A percentile compares a stretch with the other conserved stretches of the same genome.
phyloP scores from a whole-genome alignment of 2,329 filamentous ascomycete species.

The Colletotrichum sp. region DNA sequence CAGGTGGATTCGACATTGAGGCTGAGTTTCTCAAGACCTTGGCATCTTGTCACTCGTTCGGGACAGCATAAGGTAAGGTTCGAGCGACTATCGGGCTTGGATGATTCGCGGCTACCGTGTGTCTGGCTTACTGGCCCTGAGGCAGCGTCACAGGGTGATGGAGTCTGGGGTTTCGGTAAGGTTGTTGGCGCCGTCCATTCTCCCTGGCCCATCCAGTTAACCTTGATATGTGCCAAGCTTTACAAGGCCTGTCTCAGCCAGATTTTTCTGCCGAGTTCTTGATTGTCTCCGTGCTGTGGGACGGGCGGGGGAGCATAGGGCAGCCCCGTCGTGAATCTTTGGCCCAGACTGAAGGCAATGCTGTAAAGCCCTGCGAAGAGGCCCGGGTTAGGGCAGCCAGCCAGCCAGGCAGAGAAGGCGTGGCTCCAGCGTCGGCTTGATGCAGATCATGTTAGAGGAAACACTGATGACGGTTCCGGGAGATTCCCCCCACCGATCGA shows the following conservation, averaged over 20 bases:
- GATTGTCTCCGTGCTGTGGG: neutral
- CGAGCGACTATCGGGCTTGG: neutral
- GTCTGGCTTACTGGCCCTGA: neutral
- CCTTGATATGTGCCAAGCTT: slow-evolving; percentile 17
- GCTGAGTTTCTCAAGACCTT: slow-evolving; percentile 10
- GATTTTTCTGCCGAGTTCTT: slow-evolving; percentile 12
- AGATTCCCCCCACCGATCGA: slow-evolving; percentile 24
- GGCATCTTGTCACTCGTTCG: neutral
- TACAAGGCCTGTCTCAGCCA: slow-evolving; percentile 10
- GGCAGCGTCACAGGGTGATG: neutral
- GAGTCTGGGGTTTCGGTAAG: slow-evolving; percentile 1
- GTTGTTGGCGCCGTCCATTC: slow-evolving; percentile 2
- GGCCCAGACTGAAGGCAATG: neutral
- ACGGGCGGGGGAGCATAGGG: neutral
- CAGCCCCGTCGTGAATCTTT: neutral
- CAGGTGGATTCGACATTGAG: neutral
- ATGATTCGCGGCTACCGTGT: neutral
- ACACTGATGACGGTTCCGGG: slow-evolving; percentile 20
- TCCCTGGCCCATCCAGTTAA: neutral
- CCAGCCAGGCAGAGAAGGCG: neutral
- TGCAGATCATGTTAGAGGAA: slow-evolving; percentile 26
- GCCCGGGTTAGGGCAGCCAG: neutral
- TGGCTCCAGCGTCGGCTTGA: slow-evolving; percentile 16
- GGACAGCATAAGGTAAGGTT: neutral
- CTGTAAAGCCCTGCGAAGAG: neutral